Base-by-base conservation (phyloP, 2,329 filamentous ascomycete genomes). In the Pseudogymnoascus sp. region DNA sequence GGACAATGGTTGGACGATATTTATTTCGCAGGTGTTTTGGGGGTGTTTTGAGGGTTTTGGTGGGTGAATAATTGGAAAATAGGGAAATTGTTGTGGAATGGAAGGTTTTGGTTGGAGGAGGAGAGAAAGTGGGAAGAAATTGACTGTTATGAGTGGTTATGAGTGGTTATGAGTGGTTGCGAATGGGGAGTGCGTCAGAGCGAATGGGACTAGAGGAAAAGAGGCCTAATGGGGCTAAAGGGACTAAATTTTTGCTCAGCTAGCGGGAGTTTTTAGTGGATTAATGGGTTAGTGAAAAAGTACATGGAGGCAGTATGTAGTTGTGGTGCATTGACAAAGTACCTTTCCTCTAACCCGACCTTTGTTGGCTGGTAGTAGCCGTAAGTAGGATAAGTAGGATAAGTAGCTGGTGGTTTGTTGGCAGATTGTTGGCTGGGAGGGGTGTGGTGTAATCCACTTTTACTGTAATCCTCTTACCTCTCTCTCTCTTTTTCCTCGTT, bases 111-210 rank as follows among this genome's bases (percentile, higher is more conserved):
- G 41, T 43, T 28, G 51, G 51, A 28, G 51, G 51, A 57, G 21
- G 4, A 57, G 23, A 28, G 51, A 31, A 57, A 57, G 51, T 57
- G 51, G 51, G 51, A 57, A 57, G 51, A 31, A 34, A 57, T 57
- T 57, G 51, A 34, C 7, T 4, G 51, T 31, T 57, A 57, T 57
- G 51, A 57, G 23, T 57, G 51, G 51, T 43, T 57, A 57, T 57
- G 51, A 57, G 23, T 57, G 51, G 51, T 43, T 43, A 43, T 21
- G 16, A 21, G 41, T 43, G 41, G 41, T 39, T 43, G 41, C 41
- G 41, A 21, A 43, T 8, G 41, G 19, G 19, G 21, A 21, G 41
- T 43, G 41, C 41, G 41, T 43, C 41, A 43, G 41, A 43, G 41
- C 41, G 41, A 43, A 43, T 21, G 16, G 10, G 41, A 43, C 41